Evolutionary conservation across 352 stramenopile genomes (phyloP).

Genomic region (Phytophthora ramorum): DNA sequence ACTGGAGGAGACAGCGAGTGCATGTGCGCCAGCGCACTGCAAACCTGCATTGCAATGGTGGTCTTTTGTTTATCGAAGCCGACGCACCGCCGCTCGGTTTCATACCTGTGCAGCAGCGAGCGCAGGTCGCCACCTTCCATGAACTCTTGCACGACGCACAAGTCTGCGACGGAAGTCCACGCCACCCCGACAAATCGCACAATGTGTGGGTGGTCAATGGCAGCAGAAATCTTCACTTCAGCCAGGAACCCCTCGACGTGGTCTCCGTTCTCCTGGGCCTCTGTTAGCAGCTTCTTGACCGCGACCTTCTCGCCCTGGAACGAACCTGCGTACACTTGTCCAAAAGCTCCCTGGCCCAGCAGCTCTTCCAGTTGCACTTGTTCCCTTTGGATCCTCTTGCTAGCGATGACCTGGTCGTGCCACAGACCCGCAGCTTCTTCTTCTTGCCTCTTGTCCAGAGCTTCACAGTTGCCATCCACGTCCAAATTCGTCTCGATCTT

Average conservation of each 20-base stretch:
- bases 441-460: slow-evolving; percentile 6
- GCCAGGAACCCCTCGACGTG: slow-evolving; percentile 45
- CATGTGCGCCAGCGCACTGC: slow-evolving; percentile 38
- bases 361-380: slow-evolving; percentile 37
- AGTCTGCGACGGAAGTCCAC: slow-evolving; percentile 42
- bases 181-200: slow-evolving; percentile 59
- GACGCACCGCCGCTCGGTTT: slow-evolving; percentile 13
- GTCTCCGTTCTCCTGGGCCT: slow-evolving; percentile 10
- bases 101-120: slow-evolving; percentile 35
- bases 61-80: slow-evolving; percentile 48
- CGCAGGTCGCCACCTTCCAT: slow-evolving; percentile 47
- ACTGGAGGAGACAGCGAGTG: slow-evolving; percentile 35
- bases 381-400: slow-evolving; percentile 38
- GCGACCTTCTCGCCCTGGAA: slow-evolving; percentile 45
- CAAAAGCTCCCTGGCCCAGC: slow-evolving; percentile 39
- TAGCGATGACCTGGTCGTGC: slow-evolving; percentile 17
- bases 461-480: slow-evolving; percentile 6
- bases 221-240: slow-evolving; percentile 52
- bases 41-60: slow-evolving; percentile 32
- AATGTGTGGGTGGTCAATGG: slow-evolving; percentile 56
- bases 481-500: slow-evolving; percentile 35
- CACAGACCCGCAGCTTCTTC: slow-evolving; percentile 15
- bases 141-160: slow-evolving; percentile 51
- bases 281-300: slow-evolving; percentile 45
- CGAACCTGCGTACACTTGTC: slow-evolving; percentile 42